Conservation (phyloP, 1,139 yeast species). For the Zygosaccharomyces sapae region DNA sequence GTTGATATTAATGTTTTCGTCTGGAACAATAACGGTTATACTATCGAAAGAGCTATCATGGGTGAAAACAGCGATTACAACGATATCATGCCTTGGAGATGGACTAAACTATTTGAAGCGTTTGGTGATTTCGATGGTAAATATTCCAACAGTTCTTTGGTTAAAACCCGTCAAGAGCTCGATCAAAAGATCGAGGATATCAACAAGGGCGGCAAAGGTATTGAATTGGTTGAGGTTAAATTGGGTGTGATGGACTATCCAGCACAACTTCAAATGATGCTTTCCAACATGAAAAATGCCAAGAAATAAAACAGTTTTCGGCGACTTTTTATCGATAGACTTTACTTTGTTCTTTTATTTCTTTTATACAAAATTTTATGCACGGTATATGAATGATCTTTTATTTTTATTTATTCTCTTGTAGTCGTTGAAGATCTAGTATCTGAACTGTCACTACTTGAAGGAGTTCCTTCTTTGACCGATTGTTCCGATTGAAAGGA, state of each 20-base stretch:
- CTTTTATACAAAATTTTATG: background rate
- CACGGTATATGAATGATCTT: background rate
- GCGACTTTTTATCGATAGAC: background rate
- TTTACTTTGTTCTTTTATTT: background rate
- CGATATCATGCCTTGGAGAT: constrained; percentile 81
- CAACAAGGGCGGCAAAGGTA: constrained; percentile 36
- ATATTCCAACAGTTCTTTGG: constrained; percentile 14
- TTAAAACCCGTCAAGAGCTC: constrained; percentile 19
- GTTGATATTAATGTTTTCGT: constrained; percentile 62
- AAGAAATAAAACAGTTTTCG: background rate
- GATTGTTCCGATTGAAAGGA: constrained; percentile 4
- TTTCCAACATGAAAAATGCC: constrained; percentile 9
- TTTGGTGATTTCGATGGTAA: constrained; percentile 54
- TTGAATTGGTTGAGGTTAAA: constrained; percentile 64
- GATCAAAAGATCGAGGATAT: constrained; percentile 18
- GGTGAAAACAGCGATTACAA: constrained; percentile 75
- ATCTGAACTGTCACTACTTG: background rate
- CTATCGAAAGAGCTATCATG: constrained; percentile 77
- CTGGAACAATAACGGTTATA: constrained; percentile 79
- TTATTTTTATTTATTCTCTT: background rate
- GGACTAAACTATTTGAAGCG: constrained; percentile 60
- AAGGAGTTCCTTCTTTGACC: constrained; percentile 1
- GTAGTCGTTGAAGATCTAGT: background rate
- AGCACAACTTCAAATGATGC: constrained; percentile 29
- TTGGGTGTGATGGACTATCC: constrained; percentile 70